Conservation (phyloP, 352 stramenopile genomes). For the Phytophthora meadii region DNA sequence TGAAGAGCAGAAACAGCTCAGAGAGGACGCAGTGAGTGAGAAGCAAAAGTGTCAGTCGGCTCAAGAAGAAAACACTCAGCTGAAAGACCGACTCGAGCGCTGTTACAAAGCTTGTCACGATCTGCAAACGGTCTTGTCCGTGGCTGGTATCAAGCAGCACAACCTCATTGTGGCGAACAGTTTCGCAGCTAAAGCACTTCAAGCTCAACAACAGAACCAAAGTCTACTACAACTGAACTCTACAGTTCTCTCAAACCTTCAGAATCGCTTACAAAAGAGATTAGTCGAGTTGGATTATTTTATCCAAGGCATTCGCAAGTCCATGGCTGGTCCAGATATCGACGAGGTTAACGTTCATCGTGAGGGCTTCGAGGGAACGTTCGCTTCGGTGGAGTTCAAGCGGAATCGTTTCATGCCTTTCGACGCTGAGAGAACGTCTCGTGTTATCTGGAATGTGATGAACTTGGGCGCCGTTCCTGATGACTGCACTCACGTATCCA, state of each 20-base stretch:
- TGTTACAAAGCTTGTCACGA: conserved; percentile 12
- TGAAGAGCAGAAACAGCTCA: conserved; percentile 14
- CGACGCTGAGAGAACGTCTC: conserved; percentile 3
- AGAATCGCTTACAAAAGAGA: conserved; percentile 8
- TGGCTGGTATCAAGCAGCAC: conserved; percentile 7
- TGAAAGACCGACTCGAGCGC: conserved; percentile 22
- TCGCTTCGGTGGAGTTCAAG: conserved; percentile 20
- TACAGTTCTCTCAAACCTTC: conserved; percentile 3
- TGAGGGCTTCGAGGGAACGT: conserved; percentile 2
- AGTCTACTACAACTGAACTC: conserved; percentile 2
- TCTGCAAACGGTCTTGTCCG: conserved; percentile 14
- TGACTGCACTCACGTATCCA: neutral
- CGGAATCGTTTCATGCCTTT: conserved; percentile 23
- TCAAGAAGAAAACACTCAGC: conserved; percentile 5
- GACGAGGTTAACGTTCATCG: conserved; percentile 26
- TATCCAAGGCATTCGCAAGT: neutral
- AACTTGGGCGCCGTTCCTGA: conserved; percentile 7
- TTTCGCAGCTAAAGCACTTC: conserved; percentile 5
- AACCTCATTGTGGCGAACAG: conserved; percentile 9
- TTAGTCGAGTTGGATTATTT: conserved; percentile 7
- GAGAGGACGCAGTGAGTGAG: conserved; percentile 10
- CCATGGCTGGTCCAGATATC: neutral
- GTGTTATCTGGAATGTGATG: conserved; percentile 17
- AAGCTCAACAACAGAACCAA: conserved; percentile 1
- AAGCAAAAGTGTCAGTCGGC: conserved; percentile 6